Conservation (phyloP, 345 rosid genomes). For the Eucalyptus viminalis region DNA sequence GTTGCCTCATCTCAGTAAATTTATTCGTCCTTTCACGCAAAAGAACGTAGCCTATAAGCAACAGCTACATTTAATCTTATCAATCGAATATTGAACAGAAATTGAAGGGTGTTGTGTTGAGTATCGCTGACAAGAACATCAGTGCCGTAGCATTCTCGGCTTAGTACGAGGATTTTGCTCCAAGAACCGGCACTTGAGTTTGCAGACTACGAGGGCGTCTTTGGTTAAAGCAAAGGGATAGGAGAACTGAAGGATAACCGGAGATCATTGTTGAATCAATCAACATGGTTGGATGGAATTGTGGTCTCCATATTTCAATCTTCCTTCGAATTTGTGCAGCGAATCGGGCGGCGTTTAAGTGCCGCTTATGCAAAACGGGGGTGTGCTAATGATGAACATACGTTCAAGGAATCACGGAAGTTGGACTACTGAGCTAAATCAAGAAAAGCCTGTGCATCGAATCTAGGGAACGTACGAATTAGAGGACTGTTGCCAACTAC, state of each 20-base stretch:
- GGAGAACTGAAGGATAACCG: not conserved
- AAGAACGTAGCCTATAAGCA: not conserved
- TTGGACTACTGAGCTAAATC: not conserved
- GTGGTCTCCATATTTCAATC: not conserved
- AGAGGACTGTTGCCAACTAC: not conserved
- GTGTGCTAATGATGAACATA: not conserved
- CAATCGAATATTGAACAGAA: not conserved
- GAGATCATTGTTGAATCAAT: not conserved
- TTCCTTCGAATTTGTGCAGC: not conserved
- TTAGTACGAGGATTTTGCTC: slow-evolving; percentile 41
- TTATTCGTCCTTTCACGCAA: not conserved
- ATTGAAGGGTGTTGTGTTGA: slow-evolving; percentile 41
- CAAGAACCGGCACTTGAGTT: slow-evolving; percentile 33
- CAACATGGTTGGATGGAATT: not conserved
- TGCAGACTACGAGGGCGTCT: slow-evolving; percentile 54
- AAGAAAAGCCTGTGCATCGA: not conserved
- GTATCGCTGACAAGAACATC: slow-evolving; percentile 31
- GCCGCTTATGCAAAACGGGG: not conserved
- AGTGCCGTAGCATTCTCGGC: slow-evolving; percentile 38
- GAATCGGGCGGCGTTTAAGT: not conserved
- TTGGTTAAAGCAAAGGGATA: slow-evolving; percentile 28
- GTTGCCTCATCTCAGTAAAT: not conserved
- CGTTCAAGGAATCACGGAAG: not conserved
- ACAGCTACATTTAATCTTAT: not conserved
- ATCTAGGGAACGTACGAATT: not conserved